Percentiles rank a stretch among this genome's conserved stretches.
These are phyloP conservation scores for Epichloe uncinata DNA, from an alignment of 2,329 filamentous ascomycete genomes.

Conservation along the genomic window DNA sequence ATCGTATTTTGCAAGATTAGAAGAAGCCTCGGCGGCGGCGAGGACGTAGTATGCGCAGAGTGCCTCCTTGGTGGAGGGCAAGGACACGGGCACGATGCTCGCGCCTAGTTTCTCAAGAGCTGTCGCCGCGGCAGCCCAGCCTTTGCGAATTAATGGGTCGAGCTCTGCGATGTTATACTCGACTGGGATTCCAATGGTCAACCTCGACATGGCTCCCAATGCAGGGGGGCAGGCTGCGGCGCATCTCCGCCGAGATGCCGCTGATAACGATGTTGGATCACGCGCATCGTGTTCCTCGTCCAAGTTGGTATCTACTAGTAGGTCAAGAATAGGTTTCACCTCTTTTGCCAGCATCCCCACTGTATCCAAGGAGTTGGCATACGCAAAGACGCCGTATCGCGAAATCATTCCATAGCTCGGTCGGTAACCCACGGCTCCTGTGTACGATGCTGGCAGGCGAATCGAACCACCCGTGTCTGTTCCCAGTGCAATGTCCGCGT, in stretches of 20 bases:
- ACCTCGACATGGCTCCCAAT: constrained; percentile 14
- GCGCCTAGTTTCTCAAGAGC: constrained; percentile 52
- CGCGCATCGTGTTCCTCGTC: constrained; percentile 44
- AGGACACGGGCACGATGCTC: constrained; percentile 58
- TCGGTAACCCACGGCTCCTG: constrained; percentile 73
- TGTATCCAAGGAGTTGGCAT: constrained; percentile 86
- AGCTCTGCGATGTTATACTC: constrained; percentile 89
- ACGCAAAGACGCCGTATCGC: constrained; percentile 74
- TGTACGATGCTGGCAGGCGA: constrained; percentile 76
- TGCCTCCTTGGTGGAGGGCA: constrained; percentile 74
- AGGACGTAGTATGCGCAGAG: constrained; percentile 92
- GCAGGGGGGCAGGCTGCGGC: constrained; percentile 14
- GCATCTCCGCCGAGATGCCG: constrained; percentile 38
- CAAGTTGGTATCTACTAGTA: constrained; percentile 38
- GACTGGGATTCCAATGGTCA: constrained; percentile 44
- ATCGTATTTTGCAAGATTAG: constrained; percentile 93
- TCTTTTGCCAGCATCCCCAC: constrained; percentile 59
- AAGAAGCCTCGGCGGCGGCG: constrained; percentile 87
- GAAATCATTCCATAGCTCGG: constrained; percentile 83
- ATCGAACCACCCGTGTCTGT: constrained; percentile 92
- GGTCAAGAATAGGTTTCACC: constrained; percentile 34
- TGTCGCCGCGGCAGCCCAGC: constrained; percentile 53
- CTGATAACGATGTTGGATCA: constrained; percentile 62
- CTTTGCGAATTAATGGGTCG: constrained; percentile 49
- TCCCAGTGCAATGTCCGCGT: constrained; percentile 55